Evolutionary conservation across 1,284 basidiomycete species (phyloP).

Genomic region (Ustilago nuda): DNA sequence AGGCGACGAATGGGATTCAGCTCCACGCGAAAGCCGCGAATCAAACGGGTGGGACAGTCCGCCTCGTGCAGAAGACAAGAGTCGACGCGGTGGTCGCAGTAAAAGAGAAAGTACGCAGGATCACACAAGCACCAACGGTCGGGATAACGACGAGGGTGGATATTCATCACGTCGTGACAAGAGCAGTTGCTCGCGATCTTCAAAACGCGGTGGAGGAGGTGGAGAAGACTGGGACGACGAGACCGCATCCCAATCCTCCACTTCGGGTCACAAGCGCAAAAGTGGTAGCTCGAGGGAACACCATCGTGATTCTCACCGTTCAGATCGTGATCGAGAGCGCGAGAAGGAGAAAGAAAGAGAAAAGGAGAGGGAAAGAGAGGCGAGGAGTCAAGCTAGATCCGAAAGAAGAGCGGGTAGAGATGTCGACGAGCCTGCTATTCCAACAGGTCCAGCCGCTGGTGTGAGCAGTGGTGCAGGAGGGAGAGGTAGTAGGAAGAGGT

Average conservation of each 20-base stretch:
- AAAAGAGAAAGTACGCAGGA: conserved; percentile 23
- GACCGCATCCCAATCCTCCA: conserved; percentile 34
- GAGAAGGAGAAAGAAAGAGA: conserved; percentile 38
- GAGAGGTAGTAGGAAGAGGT: conserved; percentile 31
- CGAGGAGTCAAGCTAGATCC: conserved; percentile 35
- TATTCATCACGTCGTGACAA: conserved; percentile 9
- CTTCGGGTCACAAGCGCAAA: conserved; percentile 10
- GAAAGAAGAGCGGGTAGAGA: conserved; percentile 45
- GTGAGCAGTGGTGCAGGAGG: conserved; percentile 1
- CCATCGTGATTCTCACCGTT: conserved; percentile 23
- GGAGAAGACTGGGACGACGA: conserved; percentile 36
- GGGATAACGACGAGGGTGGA: conserved; percentile 6
- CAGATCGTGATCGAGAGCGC: conserved; percentile 22
- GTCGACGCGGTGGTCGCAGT: conserved; percentile 17
- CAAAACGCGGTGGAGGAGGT: conserved; percentile 12
- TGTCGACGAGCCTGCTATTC: conserved; percentile 23
- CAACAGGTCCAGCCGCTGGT: conserved; percentile 18
- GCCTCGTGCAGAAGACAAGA: conserved; percentile 6
- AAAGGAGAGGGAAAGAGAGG: conserved; percentile 35
- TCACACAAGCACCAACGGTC: conserved; percentile 8
- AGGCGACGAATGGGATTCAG: conserved; percentile 26
- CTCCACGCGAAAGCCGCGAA: conserved; percentile 3
- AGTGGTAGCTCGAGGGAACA: conserved; percentile 15
- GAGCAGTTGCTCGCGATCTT: conserved; percentile 10
- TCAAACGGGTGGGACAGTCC: conserved; percentile 19